These are phyloP conservation scores for Suhomyces vadensis DNA, from an alignment of 805 yeast genomes.

Conservation along the genomic window DNA sequence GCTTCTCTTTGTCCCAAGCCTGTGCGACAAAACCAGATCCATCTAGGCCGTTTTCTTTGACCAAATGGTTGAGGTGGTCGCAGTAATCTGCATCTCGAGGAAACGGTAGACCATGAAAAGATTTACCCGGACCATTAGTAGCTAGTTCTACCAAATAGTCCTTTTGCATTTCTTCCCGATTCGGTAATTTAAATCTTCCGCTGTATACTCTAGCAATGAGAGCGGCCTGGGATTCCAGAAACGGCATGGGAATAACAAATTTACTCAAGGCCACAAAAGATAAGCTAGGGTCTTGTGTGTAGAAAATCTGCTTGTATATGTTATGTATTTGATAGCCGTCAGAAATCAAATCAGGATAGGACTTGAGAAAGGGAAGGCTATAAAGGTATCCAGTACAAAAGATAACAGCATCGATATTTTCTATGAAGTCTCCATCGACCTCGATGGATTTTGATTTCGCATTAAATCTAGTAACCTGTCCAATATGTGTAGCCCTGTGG, in stretches of 20 bases:
- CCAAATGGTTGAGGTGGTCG: slow-evolving; percentile 18
- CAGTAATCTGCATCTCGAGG: slow-evolving; percentile 23
- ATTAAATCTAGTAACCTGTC: slow-evolving; percentile 4
- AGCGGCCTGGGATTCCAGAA: slow-evolving; percentile 43
- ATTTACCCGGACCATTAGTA: slow-evolving; percentile 22
- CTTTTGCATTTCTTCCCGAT: slow-evolving; percentile 22
- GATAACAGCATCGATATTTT: slow-evolving; percentile 20
- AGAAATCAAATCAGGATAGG: slow-evolving; percentile 20
- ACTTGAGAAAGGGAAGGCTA: slow-evolving; percentile 23
- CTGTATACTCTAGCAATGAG: slow-evolving; percentile 32
- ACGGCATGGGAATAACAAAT: slow-evolving; percentile 34
- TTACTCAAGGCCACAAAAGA: slow-evolving; percentile 33
- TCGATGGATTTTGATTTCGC: neutral
- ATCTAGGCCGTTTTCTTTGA: slow-evolving; percentile 13
- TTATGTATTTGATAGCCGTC: slow-evolving; percentile 27
- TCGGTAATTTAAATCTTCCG: slow-evolving; percentile 32
- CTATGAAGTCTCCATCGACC: slow-evolving; percentile 13
- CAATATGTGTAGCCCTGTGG: slow-evolving; percentile 4
- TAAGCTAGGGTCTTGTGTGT: slow-evolving; percentile 30
- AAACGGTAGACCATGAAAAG: slow-evolving; percentile 20
- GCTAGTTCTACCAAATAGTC: slow-evolving; percentile 27
- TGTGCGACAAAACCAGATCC: slow-evolving; percentile 20
- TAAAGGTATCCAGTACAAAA: slow-evolving; percentile 28
- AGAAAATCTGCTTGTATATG: slow-evolving; percentile 37
- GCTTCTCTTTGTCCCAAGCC: slow-evolving; percentile 20